phyloP scores from a whole-genome alignment of 495 filamentous ascomycete genomes.

The Extremus antarcticus region DNA sequence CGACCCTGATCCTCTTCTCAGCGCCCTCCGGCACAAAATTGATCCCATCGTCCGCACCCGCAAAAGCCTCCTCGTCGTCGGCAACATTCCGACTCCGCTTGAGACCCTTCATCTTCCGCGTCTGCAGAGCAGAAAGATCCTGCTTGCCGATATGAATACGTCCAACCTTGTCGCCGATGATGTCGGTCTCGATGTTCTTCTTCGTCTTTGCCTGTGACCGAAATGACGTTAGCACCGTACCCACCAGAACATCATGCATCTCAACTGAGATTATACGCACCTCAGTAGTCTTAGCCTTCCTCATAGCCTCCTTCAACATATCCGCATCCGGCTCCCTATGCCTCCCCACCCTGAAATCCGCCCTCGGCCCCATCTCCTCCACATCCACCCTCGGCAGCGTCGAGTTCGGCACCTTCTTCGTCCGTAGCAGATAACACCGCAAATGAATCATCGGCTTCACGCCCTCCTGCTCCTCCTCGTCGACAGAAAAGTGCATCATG shows the following conservation, averaged over 20 bases:
- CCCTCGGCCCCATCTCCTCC: slow-evolving; percentile 89
- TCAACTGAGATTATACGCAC: too few species aligned
- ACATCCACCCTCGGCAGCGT: slow-evolving; percentile 82
- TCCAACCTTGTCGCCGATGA: slow-evolving; percentile 91
- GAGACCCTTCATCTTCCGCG: slow-evolving; percentile 97
- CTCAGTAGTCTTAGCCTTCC: slow-evolving; percentile 62
- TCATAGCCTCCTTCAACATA: slow-evolving; percentile 81
- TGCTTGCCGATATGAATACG: slow-evolving; percentile 86
- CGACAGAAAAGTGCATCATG: slow-evolving; percentile 66
- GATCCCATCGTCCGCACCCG: slow-evolving; percentile 1
- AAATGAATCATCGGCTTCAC: slow-evolving; percentile 64
- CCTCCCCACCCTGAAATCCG: slow-evolving; percentile 84
- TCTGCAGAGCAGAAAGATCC: slow-evolving; percentile 79
- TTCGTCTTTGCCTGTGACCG: slow-evolving; percentile 49
- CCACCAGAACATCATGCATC: too few species aligned
- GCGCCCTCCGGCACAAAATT: slow-evolving; percentile 1
- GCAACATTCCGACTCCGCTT: slow-evolving; percentile 63
- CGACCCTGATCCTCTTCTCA: slow-evolving; percentile 14
- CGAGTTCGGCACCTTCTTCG: slow-evolving; percentile 67
- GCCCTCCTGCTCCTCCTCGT: slow-evolving; percentile 61
- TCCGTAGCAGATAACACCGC: slow-evolving; percentile 71
- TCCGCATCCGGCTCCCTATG: slow-evolving; percentile 63
- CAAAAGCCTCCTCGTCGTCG: slow-evolving; percentile 26
- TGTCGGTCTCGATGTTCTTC: slow-evolving; percentile 90
- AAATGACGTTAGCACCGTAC: not conserved